phyloP scores from a whole-genome alignment of 2,329 filamentous ascomycete genomes.

The Ramichloridium luteum region DNA sequence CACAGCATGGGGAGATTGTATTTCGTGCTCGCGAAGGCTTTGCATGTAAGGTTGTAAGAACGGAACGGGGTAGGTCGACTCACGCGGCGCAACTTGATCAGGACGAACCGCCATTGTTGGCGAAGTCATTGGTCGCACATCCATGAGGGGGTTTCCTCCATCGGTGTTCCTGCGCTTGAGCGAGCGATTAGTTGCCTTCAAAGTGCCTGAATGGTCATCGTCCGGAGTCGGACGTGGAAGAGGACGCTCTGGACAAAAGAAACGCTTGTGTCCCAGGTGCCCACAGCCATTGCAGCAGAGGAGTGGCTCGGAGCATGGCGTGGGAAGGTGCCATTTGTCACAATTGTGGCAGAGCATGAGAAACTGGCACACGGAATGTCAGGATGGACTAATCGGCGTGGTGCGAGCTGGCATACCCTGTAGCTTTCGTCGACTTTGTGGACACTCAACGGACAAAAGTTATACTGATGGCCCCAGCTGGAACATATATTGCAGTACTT shows the following conservation, averaged over 20 bases:
- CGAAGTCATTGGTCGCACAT: neutral
- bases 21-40: too few species aligned
- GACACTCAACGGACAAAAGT: constrained; percentile 15
- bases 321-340: constrained; percentile 17
- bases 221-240: constrained; percentile 1
- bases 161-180: neutral
- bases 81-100: neutral
- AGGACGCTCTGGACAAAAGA: constrained; percentile 15
- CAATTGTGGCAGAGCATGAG: constrained; percentile 17
- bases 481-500: constrained; percentile 12
- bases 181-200: neutral
- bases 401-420: constrained; percentile 6
- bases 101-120: neutral
- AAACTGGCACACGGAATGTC: constrained; percentile 7
- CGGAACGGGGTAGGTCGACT: too few species aligned
- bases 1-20: too few species aligned
- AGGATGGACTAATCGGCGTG: constrained; percentile 2
- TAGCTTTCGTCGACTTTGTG: constrained; percentile 6
- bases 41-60: too few species aligned
- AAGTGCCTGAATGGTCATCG: neutral
- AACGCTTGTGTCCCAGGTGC: constrained; percentile 12
- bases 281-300: constrained; percentile 12
- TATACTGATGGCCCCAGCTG: constrained; percentile 9
- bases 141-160: neutral
- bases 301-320: constrained; percentile 8